phyloP scores from a whole-genome alignment of 257 asterid genomes.

The Plantago major region DNA sequence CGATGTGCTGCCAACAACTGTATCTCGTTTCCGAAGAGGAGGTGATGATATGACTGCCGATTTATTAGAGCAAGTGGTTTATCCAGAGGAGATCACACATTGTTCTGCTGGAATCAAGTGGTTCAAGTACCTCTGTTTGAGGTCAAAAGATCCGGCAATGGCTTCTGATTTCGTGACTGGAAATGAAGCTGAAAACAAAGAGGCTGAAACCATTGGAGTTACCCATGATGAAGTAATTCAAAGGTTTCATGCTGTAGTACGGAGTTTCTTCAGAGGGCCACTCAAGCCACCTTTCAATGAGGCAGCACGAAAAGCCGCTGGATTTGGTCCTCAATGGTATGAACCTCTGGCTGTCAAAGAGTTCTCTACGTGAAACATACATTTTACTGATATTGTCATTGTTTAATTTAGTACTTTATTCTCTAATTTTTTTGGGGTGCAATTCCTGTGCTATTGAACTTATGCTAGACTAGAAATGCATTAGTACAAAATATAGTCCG shows the following conservation, averaged over 20 bases:
- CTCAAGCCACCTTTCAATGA: constrained; percentile 89
- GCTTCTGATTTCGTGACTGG: constrained; percentile 11
- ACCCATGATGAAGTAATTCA: constrained; percentile 42
- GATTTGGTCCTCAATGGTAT: constrained; percentile 90
- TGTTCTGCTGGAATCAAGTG: constrained; percentile 93
- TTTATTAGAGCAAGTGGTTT: constrained; percentile 70
- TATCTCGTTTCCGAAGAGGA: constrained; percentile 84
- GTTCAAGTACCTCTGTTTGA: constrained; percentile 67
- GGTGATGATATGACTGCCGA: constrained; percentile 81
- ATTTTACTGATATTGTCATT: background rate
- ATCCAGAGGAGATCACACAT: constrained; percentile 93
- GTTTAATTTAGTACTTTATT: background rate
- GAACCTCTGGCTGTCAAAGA: constrained; percentile 78
- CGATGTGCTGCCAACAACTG: constrained; percentile 89
- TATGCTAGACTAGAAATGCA: too few species aligned
- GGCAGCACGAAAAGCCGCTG: constrained; percentile 83
- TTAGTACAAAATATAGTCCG: too few species aligned
- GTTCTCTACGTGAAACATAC: constrained; percentile 6
- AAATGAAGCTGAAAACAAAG: constrained; percentile 17
- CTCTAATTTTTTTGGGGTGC: too few species aligned
- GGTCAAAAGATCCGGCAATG: constrained; percentile 32
- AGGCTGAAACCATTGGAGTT: constrained; percentile 17
- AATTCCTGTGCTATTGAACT: too few species aligned
- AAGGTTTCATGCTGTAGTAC: constrained; percentile 66
- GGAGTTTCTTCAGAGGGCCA: constrained; percentile 79